Evolutionary conservation across 805 yeast species (phyloP).

Genomic region (Wickerhamomyces kurtzmanii): DNA sequence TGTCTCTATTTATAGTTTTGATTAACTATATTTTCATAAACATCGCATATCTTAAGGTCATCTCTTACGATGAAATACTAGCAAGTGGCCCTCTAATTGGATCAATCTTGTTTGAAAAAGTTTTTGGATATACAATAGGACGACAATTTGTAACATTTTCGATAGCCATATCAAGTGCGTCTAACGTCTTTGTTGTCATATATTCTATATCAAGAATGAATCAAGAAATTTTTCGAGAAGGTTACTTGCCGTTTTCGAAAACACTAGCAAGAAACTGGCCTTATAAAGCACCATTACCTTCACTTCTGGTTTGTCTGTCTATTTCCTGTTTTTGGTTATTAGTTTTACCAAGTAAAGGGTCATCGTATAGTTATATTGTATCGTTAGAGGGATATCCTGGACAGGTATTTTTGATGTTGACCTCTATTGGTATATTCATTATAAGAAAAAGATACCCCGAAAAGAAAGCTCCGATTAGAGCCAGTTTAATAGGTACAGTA

Average conservation of each 20-base stretch:
- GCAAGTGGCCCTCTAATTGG: conserved; percentile 51
- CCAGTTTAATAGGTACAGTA: conserved; percentile 36
- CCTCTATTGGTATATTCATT: conserved; percentile 48
- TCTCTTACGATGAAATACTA: conserved; percentile 43
- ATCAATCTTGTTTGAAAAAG: conserved; percentile 42
- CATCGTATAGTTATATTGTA: conserved; percentile 30
- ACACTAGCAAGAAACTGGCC: conserved; percentile 48
- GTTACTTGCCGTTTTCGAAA: conserved; percentile 43
- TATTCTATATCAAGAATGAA: conserved; percentile 52
- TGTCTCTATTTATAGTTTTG: conserved; percentile 35
- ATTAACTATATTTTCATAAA: conserved; percentile 42
- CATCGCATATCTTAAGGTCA: conserved; percentile 43
- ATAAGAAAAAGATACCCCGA: conserved; percentile 39
- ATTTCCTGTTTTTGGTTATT: conserved; percentile 23
- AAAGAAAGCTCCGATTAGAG: conserved; percentile 38
- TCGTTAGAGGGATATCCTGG: conserved; percentile 36
- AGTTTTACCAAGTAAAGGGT: conserved; percentile 23
- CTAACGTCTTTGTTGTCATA: conserved; percentile 52
- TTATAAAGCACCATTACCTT: conserved; percentile 43
- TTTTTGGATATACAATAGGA: conserved; percentile 44
- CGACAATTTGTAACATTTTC: conserved; percentile 43
- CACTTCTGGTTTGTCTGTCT: conserved; percentile 25
- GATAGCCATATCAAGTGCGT: conserved; percentile 52
- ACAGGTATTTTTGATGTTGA: conserved; percentile 37
- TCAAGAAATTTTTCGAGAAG: conserved; percentile 59